These are phyloP conservation scores for Albugo candida DNA, from an alignment of 352 stramenopile species.

Conservation along the genomic window DNA sequence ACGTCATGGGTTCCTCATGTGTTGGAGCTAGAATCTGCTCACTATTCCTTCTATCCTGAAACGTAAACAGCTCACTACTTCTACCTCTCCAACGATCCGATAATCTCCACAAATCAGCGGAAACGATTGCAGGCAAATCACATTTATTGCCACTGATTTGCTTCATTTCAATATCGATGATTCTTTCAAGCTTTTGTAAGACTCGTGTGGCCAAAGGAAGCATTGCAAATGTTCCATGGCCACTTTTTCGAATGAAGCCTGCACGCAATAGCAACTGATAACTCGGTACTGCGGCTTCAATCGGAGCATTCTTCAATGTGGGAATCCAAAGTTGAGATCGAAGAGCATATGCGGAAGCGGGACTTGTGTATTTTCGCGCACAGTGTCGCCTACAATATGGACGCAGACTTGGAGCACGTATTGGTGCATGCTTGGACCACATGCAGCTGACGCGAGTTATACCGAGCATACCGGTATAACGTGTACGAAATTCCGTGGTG, in stretches of 20 bases:
- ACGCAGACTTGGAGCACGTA: too few species aligned
- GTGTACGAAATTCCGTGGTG: too few species aligned
- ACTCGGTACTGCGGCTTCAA: conserved; percentile 60
- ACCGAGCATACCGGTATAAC: too few species aligned
- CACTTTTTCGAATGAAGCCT: conserved; percentile 74
- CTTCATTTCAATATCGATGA: conserved; percentile 72
- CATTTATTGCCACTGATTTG: conserved; percentile 68
- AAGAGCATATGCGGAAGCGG: conserved; percentile 5
- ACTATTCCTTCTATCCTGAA: conserved; percentile 53
- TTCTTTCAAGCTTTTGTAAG: conserved; percentile 46
- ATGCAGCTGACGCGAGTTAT: too few species aligned
- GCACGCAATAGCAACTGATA: conserved; percentile 70
- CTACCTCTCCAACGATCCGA: conserved; percentile 69
- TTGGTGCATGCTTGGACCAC: too few species aligned
- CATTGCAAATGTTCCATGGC: conserved; percentile 59
- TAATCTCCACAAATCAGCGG: conserved; percentile 58
- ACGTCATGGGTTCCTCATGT: conserved; percentile 73
- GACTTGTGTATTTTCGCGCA: too few species aligned
- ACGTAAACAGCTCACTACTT: conserved; percentile 63
- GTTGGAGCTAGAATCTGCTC: conserved; percentile 53
- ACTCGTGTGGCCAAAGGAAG: conserved; percentile 60
- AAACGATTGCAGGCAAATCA: conserved; percentile 54
- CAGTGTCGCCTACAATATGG: too few species aligned
- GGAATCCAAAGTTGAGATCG: conserved; percentile 44
- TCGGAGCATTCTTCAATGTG: conserved; percentile 53